Percentiles rank a stretch among this genome's conserved stretches.
Evolutionary conservation across 768 basidiomycete species (phyloP).

Genomic region (Auriculariales sp.): DNA sequence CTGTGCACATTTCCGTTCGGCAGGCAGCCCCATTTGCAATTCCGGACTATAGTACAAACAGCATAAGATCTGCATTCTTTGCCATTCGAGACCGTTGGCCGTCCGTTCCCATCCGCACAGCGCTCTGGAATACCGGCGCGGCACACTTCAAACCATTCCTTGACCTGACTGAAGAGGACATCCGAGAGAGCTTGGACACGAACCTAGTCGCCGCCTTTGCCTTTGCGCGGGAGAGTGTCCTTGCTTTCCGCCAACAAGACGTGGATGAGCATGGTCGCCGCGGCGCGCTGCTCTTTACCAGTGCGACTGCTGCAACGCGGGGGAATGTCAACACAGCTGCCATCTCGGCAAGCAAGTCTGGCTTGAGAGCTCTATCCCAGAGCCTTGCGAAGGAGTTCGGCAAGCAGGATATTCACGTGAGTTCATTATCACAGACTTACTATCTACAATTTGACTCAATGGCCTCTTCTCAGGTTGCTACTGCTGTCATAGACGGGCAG

Average conservation of each 20-base stretch:
- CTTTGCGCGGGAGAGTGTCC: constrained; percentile 45
- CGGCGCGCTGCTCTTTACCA: constrained; percentile 58
- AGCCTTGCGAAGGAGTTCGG: constrained; percentile 65
- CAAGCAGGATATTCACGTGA: constrained; percentile 57
- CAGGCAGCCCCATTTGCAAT: constrained; percentile 47
- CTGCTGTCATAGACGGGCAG: constrained; percentile 30
- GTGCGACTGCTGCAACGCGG: constrained; percentile 51
- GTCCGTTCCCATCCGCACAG: constrained; percentile 30
- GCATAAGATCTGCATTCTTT: constrained; percentile 28
- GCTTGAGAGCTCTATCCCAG: constrained; percentile 47
- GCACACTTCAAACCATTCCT: constrained; percentile 55
- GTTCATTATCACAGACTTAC: background rate
- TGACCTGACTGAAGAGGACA: constrained; percentile 41
- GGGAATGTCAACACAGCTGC: constrained; percentile 48
- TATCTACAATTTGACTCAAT: background rate
- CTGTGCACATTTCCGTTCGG: background rate
- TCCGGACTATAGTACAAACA: constrained; percentile 19
- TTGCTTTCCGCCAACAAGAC: constrained; percentile 34
- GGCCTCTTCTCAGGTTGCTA: constrained; percentile 21
- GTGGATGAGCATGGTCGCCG: constrained; percentile 30
- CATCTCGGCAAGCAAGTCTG: constrained; percentile 53
- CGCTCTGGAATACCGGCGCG: constrained; percentile 47
- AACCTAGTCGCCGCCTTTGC: constrained; percentile 47
- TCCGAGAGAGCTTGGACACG: constrained; percentile 32
- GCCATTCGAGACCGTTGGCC: constrained; percentile 38